Percentiles rank a stretch among this genome's conserved stretches.
Conservation (phyloP, 495 filamentous ascomycete genomes). For the Penicillium mononematosum region DNA sequence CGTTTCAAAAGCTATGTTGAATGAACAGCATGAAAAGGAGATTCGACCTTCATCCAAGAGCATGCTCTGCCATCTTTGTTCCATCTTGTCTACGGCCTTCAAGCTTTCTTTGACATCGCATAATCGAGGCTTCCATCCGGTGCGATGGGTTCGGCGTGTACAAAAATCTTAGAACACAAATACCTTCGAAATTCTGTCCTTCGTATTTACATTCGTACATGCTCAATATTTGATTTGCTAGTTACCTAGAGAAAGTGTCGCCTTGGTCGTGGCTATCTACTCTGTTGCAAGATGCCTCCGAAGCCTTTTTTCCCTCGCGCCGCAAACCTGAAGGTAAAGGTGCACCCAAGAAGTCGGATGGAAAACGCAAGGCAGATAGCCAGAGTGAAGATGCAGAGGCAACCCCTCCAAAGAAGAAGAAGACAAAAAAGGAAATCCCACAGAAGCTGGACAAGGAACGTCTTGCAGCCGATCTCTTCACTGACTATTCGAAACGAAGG, state of each 20-base stretch:
- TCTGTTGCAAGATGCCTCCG: neutral
- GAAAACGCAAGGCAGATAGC: neutral
- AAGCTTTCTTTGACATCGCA: neutral
- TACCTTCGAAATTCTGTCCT: neutral
- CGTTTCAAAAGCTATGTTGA: neutral
- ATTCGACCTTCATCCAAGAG: neutral
- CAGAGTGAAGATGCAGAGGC: neutral
- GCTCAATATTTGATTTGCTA: neutral
- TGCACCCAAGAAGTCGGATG: neutral
- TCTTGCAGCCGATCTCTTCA: neutral
- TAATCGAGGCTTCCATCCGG: neutral
- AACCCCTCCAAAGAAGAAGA: neutral
- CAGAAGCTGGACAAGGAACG: neutral
- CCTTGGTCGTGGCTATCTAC: neutral
- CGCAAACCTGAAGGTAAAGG: neutral
- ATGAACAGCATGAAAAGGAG: neutral
- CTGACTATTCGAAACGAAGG: neutral
- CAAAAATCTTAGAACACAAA: neutral
- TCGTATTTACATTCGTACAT: neutral
- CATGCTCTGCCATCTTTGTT: neutral
- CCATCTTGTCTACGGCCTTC: neutral
- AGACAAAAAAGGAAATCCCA: neutral
- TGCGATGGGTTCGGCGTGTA: neutral
- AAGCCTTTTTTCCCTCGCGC: neutral
- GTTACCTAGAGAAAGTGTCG: neutral